A percentile compares a stretch with the other conserved stretches of the same genome.
Conservation (phyloP, 2,329 filamentous ascomycete species). For the Talaromyces sp. region DNA sequence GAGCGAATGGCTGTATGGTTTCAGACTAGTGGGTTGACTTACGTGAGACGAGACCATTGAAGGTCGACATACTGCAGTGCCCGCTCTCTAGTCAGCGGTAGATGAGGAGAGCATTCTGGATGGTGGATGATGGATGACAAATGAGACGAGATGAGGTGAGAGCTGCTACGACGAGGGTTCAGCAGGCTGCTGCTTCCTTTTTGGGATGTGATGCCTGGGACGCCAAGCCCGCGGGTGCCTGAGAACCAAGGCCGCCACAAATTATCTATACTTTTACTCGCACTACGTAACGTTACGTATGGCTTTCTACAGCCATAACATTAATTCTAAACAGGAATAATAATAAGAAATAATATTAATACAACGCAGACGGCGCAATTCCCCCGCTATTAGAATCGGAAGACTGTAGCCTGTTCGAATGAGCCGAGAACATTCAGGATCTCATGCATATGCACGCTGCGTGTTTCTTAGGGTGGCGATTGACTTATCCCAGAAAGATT, state of each 20-base stretch:
- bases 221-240: background rate
- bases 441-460: background rate
- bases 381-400: background rate
- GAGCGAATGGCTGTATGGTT: conserved; percentile 5
- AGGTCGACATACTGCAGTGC: conserved; percentile 63
- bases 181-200: background rate
- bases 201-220: background rate
- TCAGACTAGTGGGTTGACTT: conserved; percentile 5
- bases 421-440: background rate
- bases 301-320: background rate
- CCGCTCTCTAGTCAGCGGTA: background rate
- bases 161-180: background rate
- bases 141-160: background rate
- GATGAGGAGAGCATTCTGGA: background rate
- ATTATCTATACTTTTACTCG: background rate
- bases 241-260: background rate
- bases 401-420: background rate
- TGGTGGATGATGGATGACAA: background rate
- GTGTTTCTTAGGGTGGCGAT: background rate
- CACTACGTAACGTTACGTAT: background rate
- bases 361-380: background rate
- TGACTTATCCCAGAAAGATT: background rate
- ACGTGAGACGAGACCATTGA: conserved; percentile 61
- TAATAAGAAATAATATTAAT: background rate
- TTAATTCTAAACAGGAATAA: background rate